Base-by-base conservation (phyloP, 345 rosid genomes). In the Conringia planisiliqua region DNA sequence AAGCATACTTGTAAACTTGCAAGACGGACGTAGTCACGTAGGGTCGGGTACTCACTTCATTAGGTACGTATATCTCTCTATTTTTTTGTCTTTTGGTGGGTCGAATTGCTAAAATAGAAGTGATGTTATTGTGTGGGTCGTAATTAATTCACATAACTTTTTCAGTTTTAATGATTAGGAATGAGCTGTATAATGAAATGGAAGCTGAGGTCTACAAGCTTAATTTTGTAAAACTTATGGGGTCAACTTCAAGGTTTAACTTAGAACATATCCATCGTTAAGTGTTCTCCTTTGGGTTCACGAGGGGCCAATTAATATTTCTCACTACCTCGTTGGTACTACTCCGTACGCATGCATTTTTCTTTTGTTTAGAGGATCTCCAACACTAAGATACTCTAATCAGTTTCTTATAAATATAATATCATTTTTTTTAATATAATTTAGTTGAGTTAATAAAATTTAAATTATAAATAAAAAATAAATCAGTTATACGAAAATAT, bases 221-320 rank as follows among this genome's bases (percentile, higher is more conserved):
- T 11, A 35, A 40, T 62, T 69, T 69, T 17, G 10, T 62, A 47
- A 52, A 62, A 56, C 18, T 35, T 70, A 62, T 43, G 70, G 50
- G 65, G 74, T 76, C 65, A 69, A 55, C 61, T n/a, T 60, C 32
- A 26, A 62, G 46, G 24, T 35, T 70, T 59, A 68, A 7, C 73
- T 14, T 29, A 38, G 59, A 38, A 36, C 26, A 17, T 35, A 76
- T 54, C 32, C 39, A 44, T 24, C 56, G 59, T 76, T 62, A 24
- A 62, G 17, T 55, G 17, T 47, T 77, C 26, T 36, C 71, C 79
- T 35, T 77, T 77, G 76, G 76, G 47, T 27, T 70, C 67, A 54
- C 61, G 75, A 77, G 76, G 67, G 54, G 80, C 27, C 80, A 77
- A 51, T 10, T 52, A 52, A 60, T 62, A 42, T 44, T 13, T 63